A percentile compares a stretch with the other conserved stretches of the same genome.
These are phyloP conservation scores for Podila minutissima DNA, from an alignment of 192 early-diverging fungal species.

Conservation along the genomic window DNA sequence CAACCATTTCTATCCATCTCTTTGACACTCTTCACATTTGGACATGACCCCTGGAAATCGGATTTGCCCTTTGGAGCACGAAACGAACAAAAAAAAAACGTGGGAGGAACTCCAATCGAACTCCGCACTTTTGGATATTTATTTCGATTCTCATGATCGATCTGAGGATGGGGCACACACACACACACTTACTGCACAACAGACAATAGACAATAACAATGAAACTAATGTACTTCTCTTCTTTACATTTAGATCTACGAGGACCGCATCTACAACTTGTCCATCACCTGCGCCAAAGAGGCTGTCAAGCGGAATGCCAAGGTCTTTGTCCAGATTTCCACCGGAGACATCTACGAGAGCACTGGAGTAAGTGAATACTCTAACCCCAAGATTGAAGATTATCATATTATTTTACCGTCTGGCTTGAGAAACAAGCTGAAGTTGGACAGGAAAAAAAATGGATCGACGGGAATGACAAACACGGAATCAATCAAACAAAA, in stretches of 20 bases:
- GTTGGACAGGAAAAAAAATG: neutral
- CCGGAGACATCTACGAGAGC: constrained; percentile 87
- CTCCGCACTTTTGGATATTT: neutral
- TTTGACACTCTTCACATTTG: no score
- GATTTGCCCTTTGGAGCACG: neutral
- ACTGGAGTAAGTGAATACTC: constrained; percentile 64
- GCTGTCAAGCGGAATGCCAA: constrained; percentile 77
- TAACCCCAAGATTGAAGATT: neutral
- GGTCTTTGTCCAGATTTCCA: constrained; percentile 85
- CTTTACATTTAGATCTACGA: constrained; percentile 71
- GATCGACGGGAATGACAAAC: no score
- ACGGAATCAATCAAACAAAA: no score
- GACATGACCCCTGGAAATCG: neutral
- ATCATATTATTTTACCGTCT: neutral
- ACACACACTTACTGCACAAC: neutral
- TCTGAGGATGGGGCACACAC: no score
- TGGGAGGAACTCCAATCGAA: neutral
- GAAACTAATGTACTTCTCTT: neutral
- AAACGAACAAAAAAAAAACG: neutral
- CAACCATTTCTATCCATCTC: neutral
- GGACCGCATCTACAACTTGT: constrained; percentile 75
- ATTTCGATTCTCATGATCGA: no score
- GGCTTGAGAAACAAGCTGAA: neutral
- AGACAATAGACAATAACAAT: neutral
- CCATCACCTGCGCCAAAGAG: constrained; percentile 77